Conservation (phyloP, 495 filamentous ascomycete genomes). For the Penicillium roqueforti region DNA sequence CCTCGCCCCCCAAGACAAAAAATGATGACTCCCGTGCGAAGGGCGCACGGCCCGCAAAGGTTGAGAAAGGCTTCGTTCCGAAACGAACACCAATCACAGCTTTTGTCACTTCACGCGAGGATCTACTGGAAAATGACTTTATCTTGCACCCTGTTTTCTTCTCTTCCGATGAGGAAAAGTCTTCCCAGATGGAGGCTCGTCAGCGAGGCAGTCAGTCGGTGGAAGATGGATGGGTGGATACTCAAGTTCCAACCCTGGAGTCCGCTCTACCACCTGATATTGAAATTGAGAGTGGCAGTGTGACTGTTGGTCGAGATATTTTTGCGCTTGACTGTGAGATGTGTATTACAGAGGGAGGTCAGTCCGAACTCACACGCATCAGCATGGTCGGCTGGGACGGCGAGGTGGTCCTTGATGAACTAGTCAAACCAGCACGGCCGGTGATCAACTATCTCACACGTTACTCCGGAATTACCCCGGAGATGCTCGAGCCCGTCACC, state of each 20-base stretch:
- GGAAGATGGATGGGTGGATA: constrained; percentile 80
- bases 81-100: constrained; percentile 73
- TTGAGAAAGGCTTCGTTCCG: constrained; percentile 57
- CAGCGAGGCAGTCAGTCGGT: constrained; percentile 35
- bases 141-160: constrained; percentile 70
- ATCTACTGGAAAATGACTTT: constrained; percentile 80
- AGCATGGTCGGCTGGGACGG: constrained; percentile 85
- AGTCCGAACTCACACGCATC: constrained; percentile 80
- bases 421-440: constrained; percentile 82
- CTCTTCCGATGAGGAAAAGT: constrained; percentile 37
- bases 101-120: constrained; percentile 63
- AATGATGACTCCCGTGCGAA: constrained; percentile 50
- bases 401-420: constrained; percentile 73
- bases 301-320: constrained; percentile 79
- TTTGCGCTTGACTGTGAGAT: constrained; percentile 93
- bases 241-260: constrained; percentile 58
- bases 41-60: constrained; percentile 52
- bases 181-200: constrained; percentile 44
- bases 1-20: constrained; percentile 58
- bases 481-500: constrained; percentile 72
- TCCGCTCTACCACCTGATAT: constrained; percentile 62
- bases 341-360: constrained; percentile 74
- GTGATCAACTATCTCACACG: constrained; percentile 88
- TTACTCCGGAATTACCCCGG: constrained; percentile 83
- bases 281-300: constrained; percentile 72